phyloP scores from a whole-genome alignment of 2,329 filamentous ascomycete species.

The Daldinia eschscholtzii region DNA sequence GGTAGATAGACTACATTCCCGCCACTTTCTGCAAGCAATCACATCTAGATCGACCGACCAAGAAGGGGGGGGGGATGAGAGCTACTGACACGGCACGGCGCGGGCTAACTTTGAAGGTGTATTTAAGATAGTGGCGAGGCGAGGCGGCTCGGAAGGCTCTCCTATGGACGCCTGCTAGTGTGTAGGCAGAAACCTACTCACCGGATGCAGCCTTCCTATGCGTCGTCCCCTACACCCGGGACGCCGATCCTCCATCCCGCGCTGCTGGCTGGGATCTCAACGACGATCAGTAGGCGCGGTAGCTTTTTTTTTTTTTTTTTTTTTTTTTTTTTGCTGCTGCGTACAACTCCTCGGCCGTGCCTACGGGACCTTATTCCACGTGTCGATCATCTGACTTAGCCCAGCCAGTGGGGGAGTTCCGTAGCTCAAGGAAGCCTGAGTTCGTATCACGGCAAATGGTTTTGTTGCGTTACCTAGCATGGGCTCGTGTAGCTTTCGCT shows the following conservation, averaged over 20 bases:
- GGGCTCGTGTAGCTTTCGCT: slow-evolving; percentile 17
- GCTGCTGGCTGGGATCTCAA: slow-evolving; percentile 17
- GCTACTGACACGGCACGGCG: slow-evolving; percentile 17
- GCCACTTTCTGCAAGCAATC: slow-evolving; percentile 40
- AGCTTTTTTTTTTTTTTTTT: slow-evolving; percentile 1
- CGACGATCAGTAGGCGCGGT: slow-evolving; percentile 32
- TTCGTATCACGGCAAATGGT: slow-evolving; percentile 40
- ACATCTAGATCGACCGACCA: slow-evolving; percentile 36
- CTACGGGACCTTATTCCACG: slow-evolving; percentile 23
- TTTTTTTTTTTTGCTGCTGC: neutral
- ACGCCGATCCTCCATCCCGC: slow-evolving; percentile 40
- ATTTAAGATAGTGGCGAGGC: slow-evolving; percentile 21
- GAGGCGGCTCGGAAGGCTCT: slow-evolving; percentile 27
- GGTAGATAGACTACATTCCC: slow-evolving; percentile 20
- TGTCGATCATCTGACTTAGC: slow-evolving; percentile 35
- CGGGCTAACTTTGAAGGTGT: slow-evolving; percentile 24
- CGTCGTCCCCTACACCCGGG: slow-evolving; percentile 42
- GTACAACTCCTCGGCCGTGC: slow-evolving; percentile 15
- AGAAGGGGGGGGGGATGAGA: slow-evolving; percentile 2
- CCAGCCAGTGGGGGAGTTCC: slow-evolving; percentile 39
- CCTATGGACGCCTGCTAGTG: slow-evolving; percentile 6
- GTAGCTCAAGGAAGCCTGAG: slow-evolving; percentile 17
- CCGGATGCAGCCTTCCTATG: slow-evolving; percentile 43
- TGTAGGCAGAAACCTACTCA: slow-evolving; percentile 31
- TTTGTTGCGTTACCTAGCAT: slow-evolving; percentile 32